These are phyloP conservation scores for Flaveria robusta DNA, from an alignment of 129 eudicot species.

Conservation along the genomic window DNA sequence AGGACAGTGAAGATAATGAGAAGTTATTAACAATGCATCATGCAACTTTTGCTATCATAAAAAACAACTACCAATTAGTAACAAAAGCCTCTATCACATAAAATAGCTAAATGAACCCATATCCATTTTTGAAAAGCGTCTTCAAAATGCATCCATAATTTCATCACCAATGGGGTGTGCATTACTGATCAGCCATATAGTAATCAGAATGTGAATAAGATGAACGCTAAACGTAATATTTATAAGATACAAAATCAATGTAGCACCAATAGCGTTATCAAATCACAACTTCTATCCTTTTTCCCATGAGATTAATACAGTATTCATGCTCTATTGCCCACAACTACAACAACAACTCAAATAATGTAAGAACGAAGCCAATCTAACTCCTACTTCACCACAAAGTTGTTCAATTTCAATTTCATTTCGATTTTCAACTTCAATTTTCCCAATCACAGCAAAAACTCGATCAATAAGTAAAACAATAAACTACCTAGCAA, in stretches of 20 bases:
- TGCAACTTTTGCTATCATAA: constrained; percentile 4
- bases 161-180: constrained; percentile 12
- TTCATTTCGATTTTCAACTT: neutral
- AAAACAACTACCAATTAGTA: neutral
- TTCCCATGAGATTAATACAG: neutral
- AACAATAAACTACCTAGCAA: constrained; percentile 26
- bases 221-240: constrained; percentile 10
- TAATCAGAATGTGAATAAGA: neutral
- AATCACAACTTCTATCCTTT: neutral
- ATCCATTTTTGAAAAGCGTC: neutral
- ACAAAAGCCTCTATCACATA: neutral
- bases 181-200: neutral
- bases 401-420: neutral
- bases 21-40: neutral
- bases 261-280: constrained; percentile 5
- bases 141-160: constrained; percentile 8
- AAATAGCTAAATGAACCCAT: neutral
- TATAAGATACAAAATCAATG: constrained; percentile 12
- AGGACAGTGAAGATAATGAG: neutral
- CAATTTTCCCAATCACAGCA: constrained; percentile 13
- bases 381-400: neutral
- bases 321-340: neutral
- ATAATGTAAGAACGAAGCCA: neutral
- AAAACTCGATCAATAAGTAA: constrained; percentile 7
- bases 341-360: neutral